Base-by-base conservation (phyloP, 2,329 filamentous ascomycete genomes). In the Neurospora sp. region DNA sequence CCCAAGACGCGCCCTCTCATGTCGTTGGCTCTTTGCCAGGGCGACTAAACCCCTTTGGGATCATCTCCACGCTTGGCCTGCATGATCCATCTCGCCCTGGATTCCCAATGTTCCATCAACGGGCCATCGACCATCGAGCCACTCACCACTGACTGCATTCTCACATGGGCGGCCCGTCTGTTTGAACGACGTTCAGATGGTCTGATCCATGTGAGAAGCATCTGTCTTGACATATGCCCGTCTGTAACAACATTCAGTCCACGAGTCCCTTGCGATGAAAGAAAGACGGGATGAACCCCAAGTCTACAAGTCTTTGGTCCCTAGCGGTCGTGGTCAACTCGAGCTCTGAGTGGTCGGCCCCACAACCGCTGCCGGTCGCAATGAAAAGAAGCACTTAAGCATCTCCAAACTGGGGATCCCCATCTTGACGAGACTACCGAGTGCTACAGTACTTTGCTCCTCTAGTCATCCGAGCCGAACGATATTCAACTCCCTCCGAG, bases 1-100 rank as follows among this genome's bases (percentile, higher is more conserved):
- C 19, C n/a, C 23, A 33, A 58, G 46, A 15, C 10, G 11, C 11
- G 23, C 23, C 46, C 17, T 33, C 23, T 23, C 43, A 52, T 23
- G n/a, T 8, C 9, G 46, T 23, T 58, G 52, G 52, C 68, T 66
- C 66, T 70, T 42, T 68, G 40, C 36, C 23, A 40, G 40, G 39
- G 15, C 58, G 8, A 1, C 46, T 19, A 68, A 66, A 23, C 70
- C 68, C 13, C 33, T 71, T 66, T 71, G 13, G 68, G 68, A 38
- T 10, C 39, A 38, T 39, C 68, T 66, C 43, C 70, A 71, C 39
- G 19, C 70, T 66, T 38, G 68, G 43, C 39, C 43, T 43, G 13
- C 52, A 62, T 36, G 23, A 58, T 58, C 46, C 46, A 58, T 58
- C 46, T 58, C 23, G 46, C 46, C 23, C 46, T 58, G 46, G 46